Evolutionary conservation across 129 eudicot species (phyloP).

Genomic region (Solidago caesia): DNA sequence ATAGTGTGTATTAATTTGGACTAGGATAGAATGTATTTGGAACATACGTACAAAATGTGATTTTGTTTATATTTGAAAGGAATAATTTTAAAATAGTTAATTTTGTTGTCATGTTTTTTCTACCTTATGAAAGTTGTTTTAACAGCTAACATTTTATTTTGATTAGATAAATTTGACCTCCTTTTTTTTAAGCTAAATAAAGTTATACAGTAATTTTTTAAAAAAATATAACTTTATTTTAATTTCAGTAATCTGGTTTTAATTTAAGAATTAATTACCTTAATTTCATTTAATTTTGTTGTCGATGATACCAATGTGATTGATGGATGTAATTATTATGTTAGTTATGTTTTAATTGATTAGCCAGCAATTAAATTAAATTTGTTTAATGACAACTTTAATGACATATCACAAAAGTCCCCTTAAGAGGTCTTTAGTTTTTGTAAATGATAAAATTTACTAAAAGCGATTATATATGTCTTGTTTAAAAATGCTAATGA

Average conservation of each 20-base stretch:
- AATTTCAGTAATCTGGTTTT: background rate
- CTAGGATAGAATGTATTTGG: too few relatives aligned
- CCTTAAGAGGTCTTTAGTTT: too few relatives aligned
- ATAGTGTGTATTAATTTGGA: too few relatives aligned
- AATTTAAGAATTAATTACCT: background rate
- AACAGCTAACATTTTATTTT: background rate
- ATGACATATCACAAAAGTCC: background rate
- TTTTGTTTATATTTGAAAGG: too few relatives aligned
- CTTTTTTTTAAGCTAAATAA: too few relatives aligned
- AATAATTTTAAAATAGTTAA: too few relatives aligned
- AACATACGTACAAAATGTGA: too few relatives aligned
- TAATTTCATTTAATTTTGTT: background rate
- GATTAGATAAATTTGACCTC: background rate
- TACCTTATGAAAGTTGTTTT: background rate
- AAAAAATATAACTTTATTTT: background rate
- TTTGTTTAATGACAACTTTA: background rate
- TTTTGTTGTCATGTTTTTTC: background rate
- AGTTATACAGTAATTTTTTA: background rate
- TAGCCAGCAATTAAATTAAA: background rate
- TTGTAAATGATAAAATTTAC: too few relatives aligned
- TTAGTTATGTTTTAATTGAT: conserved; percentile 4
- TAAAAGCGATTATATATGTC: too few relatives aligned
- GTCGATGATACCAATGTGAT: conserved; percentile 3
- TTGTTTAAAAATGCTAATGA: too few relatives aligned
- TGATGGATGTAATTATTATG: background rate